A percentile compares a stretch with the other conserved stretches of the same genome.
Evolutionary conservation across 164 flowering plant genomes (phyloP).

Genomic region (Taxillus chinensis): DNA sequence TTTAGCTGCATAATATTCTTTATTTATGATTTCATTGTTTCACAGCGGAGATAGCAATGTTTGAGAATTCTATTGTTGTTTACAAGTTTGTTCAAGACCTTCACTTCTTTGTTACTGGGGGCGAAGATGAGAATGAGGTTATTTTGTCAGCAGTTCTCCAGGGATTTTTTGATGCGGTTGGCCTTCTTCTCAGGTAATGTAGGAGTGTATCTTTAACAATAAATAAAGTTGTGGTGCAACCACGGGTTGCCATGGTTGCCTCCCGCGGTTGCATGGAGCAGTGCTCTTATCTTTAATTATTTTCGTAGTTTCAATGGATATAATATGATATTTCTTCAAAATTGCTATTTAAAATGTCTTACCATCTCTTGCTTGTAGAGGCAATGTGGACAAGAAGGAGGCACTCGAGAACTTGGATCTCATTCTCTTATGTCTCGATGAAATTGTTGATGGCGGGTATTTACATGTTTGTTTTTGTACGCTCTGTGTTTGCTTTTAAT

Average conservation of each 20-base stretch:
- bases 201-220: not conserved
- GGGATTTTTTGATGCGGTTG: slow-evolving; percentile 54
- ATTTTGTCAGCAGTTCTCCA: slow-evolving; percentile 49
- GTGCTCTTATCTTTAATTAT: not conserved
- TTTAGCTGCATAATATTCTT: not conserved
- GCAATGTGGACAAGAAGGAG: slow-evolving; percentile 49
- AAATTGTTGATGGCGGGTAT: slow-evolving; percentile 74
- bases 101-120: slow-evolving; percentile 44
- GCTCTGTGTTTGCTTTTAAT: too few species aligned
- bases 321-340: not conserved
- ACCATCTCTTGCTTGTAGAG: slow-evolving; percentile 20
- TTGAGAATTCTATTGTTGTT: slow-evolving; percentile 34
- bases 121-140: slow-evolving; percentile 47
- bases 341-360: slow-evolving; percentile 3
- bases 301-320: not conserved
- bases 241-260: too few species aligned
- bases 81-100: slow-evolving; percentile 42
- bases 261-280: too few species aligned
- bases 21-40: slow-evolving; percentile 2
- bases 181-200: slow-evolving; percentile 29
- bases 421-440: slow-evolving; percentile 59
- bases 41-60: slow-evolving; percentile 42
- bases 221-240: too few species aligned
- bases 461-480: slow-evolving; percentile 3
- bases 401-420: slow-evolving; percentile 66